Evolutionary conservation across 1,139 yeast species (phyloP), one percentile per base, ranked within the genome.

Genomic region (Zhuliangozyma parablackwelliae): DNA sequence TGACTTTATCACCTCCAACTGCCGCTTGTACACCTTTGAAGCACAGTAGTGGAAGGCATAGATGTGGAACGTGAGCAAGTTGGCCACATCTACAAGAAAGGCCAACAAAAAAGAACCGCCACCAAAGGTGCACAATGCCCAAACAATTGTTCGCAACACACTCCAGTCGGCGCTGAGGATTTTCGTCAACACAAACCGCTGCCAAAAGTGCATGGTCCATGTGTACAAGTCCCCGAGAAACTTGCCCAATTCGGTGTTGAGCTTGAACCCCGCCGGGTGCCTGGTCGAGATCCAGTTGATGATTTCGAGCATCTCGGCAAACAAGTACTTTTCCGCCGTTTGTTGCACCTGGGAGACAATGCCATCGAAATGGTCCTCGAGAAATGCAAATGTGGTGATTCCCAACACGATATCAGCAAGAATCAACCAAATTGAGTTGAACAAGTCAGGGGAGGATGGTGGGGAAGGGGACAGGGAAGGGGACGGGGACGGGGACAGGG

Each of bases 231-330:
- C 96, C 21, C 96, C 96, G 56, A 90, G 72, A 51, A 94, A 94
- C 23, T 70, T 72, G 0, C 97, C 90, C 27, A 94, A 67, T 52
- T 89, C 97, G 39, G 80, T 82, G 57, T 94, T 94, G 40, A 94
- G 72, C 54, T 94, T 94, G 52, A 94, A 80, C 2, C 98, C 98
- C 8, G 95, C 96, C 0, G 98, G 98, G 55, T 92, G 86, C 46
- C 64, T 45, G 11, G 77, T 77, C 63, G 90, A 88, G 27, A 94
- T 69, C 94, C 96, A 85, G 2, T 67, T 49, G 10, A 90, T 79
- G 26, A 83, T 59, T 3, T 55, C 48, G 29, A 70, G 64, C 35
- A 83, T 60, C 13, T 62, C 59, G 13, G 46, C 38, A 38, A 58
- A 64, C 10, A 69, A 44, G 6, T 69, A 37, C 10, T 50, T 49